phyloP scores from a whole-genome alignment of 176 grass and related monocot genomes.

The Phragmites australis region DNA sequence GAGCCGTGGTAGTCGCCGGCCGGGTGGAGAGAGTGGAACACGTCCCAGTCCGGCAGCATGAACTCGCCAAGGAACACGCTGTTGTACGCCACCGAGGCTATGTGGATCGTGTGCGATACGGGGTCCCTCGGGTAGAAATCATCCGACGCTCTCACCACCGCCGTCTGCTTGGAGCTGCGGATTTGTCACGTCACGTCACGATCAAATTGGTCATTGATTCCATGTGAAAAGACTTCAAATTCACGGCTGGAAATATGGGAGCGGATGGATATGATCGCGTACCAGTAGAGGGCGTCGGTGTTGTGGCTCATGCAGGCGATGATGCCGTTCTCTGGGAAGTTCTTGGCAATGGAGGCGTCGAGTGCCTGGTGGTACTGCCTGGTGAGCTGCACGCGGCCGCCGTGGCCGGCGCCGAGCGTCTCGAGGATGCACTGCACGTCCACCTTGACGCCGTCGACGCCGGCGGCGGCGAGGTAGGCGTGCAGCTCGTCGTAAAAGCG shows the following conservation, averaged over 20 bases:
- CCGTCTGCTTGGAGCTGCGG: slow-evolving; percentile 86
- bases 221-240: too few species aligned
- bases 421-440: slow-evolving; percentile 92
- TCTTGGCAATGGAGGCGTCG: slow-evolving; percentile 82
- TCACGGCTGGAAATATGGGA: not conserved
- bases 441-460: slow-evolving; percentile 93
- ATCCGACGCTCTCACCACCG: slow-evolving; percentile 86
- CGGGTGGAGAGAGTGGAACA: slow-evolving; percentile 93
- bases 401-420: slow-evolving; percentile 77
- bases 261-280: not conserved
- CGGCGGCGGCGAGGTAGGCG: slow-evolving; percentile 69
- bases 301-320: slow-evolving; percentile 99
- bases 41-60: slow-evolving; percentile 98
- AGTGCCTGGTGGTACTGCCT: slow-evolving; percentile 79
- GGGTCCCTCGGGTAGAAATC: slow-evolving; percentile 90
- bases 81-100: slow-evolving; percentile 90
- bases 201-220: not conserved
- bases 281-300: slow-evolving; percentile 92
- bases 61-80: slow-evolving; percentile 94
- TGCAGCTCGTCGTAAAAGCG: slow-evolving; percentile 94
- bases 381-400: slow-evolving; percentile 78
- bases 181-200: not conserved
- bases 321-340: slow-evolving; percentile 88
- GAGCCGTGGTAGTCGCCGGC: slow-evolving; percentile 92
- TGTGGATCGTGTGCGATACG: slow-evolving; percentile 91